Evolutionary conservation across 176 grass and related monocot species (phyloP), one percentile per base, ranked within the genome.

Genomic region (Triticum turgidum): DNA sequence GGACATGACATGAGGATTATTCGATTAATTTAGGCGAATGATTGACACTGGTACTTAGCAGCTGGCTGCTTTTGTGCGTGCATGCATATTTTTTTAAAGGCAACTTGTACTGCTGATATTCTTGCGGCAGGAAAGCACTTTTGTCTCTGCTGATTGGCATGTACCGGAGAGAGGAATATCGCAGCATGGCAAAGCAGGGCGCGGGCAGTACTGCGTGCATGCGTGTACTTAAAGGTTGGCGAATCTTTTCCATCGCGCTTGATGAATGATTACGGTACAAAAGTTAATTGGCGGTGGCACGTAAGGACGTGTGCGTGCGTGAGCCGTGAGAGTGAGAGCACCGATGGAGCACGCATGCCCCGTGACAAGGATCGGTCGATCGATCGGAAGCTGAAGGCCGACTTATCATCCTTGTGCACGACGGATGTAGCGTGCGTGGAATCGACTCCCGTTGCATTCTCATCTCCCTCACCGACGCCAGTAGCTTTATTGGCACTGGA

Each of bases 71-170:
- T 11, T 73, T 39, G 10, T 47, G 11, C 1, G 38, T 29, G 29
- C 29, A 29, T 29, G 2, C 29, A 29, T 29, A 0, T 29, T 29
- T 29, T 29, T 29, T 29, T 27, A 27, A 29, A 29, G 29, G 73
- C 72, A 25, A 66, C 20, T 66, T 54, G 73, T 1, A 25, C 77
- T 27, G 82, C 39, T 77, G 63, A 64, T 49, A 69, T 77, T 91
- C 76, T 22, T 64, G 86, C 33, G 12, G n/a, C 85, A 82, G 71
- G 69, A 61, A 86, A 65, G 42, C 27, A 41, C 32, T 63, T 79
- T 91, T 82, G 86, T 88, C 90, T 29, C 32, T 77, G 39, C 71
- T 66, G 12, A 64, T 85, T 91, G 89, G 81, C 86, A 21, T 64
- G 27, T 51, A 42, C 3, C 41, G 22, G 22, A 12, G 7, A 22